A percentile compares a stretch with the other conserved stretches of the same genome.
Conservation (phyloP, 768 basidiomycete genomes). For the Phylloporus rhodoxanthus region DNA sequence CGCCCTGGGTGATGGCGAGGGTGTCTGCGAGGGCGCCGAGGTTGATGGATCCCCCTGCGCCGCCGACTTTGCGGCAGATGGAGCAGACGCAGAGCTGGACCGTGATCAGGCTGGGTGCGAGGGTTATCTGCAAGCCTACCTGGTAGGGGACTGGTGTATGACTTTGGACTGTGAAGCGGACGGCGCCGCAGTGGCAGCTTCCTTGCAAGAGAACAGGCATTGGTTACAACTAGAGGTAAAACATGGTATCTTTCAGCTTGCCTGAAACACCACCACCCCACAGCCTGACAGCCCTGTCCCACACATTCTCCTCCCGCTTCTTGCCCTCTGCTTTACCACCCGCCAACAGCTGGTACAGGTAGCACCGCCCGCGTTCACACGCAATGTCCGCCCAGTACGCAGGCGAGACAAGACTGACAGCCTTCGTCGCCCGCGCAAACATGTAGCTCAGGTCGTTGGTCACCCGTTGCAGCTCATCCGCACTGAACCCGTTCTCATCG, state of each 20-base stretch:
- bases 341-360: conserved; percentile 41
- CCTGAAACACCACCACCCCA: conserved; percentile 58
- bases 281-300: conserved; percentile 41
- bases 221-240: conserved; percentile 52
- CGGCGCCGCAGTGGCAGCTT: conserved; percentile 34
- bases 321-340: conserved; percentile 24
- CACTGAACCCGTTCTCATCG: conserved; percentile 45
- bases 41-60: conserved; percentile 59
- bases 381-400: conserved; percentile 43
- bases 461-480: conserved; percentile 46
- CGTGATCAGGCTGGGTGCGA: background rate
- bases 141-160: conserved; percentile 63
- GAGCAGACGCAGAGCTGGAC: conserved; percentile 57
- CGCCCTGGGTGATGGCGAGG: conserved; percentile 45
- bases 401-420: conserved; percentile 33
- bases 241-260: conserved; percentile 62
- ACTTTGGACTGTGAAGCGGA: conserved; percentile 32
- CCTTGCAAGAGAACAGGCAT: conserved; percentile 50
- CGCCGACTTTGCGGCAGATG: conserved; percentile 68
- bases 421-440: conserved; percentile 54
- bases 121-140: conserved; percentile 25
- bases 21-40: conserved; percentile 52
- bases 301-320: conserved; percentile 33
- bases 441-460: conserved; percentile 50
- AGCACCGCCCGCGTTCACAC: conserved; percentile 50